These are phyloP conservation scores for Calocybe cyanea DNA, from an alignment of 768 basidiomycete genomes.

Conservation along the genomic window DNA sequence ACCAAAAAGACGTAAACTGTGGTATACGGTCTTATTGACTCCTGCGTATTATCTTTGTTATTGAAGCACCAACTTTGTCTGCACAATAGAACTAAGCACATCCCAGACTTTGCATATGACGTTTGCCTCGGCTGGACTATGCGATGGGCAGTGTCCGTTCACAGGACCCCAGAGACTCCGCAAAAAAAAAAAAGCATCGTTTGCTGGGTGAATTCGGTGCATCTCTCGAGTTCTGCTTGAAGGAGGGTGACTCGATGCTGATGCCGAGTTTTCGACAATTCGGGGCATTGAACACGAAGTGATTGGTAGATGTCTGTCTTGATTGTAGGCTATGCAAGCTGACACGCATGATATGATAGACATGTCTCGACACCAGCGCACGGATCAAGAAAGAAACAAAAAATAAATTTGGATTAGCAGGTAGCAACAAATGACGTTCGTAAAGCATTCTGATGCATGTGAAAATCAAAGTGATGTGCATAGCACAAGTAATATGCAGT, in stretches of 20 bases:
- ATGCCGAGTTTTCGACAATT: constrained; percentile 11
- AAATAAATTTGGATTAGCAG: too few relatives aligned
- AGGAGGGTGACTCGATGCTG: constrained; percentile 6
- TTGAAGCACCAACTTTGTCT: constrained; percentile 29
- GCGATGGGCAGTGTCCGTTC: constrained; percentile 26
- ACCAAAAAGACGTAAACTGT: too few relatives aligned
- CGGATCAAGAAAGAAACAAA: too few relatives aligned
- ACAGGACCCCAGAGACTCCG: constrained; percentile 27
- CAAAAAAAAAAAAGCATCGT: constrained; percentile 26
- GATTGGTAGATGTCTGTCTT: constrained; percentile 20
- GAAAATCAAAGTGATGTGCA: too few relatives aligned
- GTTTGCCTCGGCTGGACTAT: constrained; percentile 18
- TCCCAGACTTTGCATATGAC: constrained; percentile 33
- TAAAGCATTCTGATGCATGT: constrained; percentile 14
- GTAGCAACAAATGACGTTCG: too few relatives aligned
- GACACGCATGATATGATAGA: constrained; percentile 24
- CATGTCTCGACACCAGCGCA: constrained; percentile 14
- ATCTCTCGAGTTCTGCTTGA: constrained; percentile 16
- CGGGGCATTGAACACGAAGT: constrained; percentile 9
- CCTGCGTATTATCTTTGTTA: constrained; percentile 33
- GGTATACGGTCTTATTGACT: too few relatives aligned
- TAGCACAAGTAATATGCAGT: too few relatives aligned
- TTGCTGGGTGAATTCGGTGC: constrained; percentile 18
- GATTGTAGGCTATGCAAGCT: constrained; percentile 15
- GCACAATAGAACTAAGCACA: too few relatives aligned